These are phyloP conservation scores for Epichloe elymi DNA, from an alignment of 2,329 filamentous ascomycete genomes.

Conservation along the genomic window DNA sequence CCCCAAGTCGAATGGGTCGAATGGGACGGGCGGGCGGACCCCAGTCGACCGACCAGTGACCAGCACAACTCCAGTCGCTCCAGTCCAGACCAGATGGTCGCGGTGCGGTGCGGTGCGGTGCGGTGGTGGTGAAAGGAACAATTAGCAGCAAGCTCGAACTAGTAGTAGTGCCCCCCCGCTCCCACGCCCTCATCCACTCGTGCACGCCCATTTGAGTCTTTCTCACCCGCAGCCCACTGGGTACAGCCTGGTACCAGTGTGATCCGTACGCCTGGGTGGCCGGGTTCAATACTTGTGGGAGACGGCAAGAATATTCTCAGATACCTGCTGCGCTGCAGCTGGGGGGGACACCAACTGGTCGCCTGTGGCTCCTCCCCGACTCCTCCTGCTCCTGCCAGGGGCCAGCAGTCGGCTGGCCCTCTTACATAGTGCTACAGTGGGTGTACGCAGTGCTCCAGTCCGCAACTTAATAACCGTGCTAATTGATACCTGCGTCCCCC, in stretches of 20 bases:
- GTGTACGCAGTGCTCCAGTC: not conserved
- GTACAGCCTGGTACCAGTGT: not conserved
- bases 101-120: not conserved
- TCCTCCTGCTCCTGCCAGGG: slow-evolving; percentile 2
- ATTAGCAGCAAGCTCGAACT: too few relatives aligned
- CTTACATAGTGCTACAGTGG: not conserved
- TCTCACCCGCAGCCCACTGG: slow-evolving; percentile 1
- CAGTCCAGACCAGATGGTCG: too few relatives aligned
- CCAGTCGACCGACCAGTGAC: not conserved
- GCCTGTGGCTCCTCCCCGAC: not conserved
- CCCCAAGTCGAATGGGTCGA: not conserved
- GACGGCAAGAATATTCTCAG: not conserved
- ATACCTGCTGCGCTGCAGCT: not conserved
- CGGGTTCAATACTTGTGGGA: not conserved
- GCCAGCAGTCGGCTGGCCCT: not conserved
- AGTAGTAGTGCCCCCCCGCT: not conserved
- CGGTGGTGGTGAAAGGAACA: not conserved
- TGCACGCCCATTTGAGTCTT: not conserved
- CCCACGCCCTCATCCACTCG: not conserved
- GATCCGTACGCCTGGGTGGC: not conserved
- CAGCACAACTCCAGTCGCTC: too few relatives aligned
- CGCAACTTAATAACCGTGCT: not conserved
- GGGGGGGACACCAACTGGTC: not conserved
- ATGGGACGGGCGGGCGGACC: not conserved
- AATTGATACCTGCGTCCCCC: not conserved